phyloP scores from a whole-genome alignment of 495 filamentous ascomycete species.

The Trypethelium eluteriae region DNA sequence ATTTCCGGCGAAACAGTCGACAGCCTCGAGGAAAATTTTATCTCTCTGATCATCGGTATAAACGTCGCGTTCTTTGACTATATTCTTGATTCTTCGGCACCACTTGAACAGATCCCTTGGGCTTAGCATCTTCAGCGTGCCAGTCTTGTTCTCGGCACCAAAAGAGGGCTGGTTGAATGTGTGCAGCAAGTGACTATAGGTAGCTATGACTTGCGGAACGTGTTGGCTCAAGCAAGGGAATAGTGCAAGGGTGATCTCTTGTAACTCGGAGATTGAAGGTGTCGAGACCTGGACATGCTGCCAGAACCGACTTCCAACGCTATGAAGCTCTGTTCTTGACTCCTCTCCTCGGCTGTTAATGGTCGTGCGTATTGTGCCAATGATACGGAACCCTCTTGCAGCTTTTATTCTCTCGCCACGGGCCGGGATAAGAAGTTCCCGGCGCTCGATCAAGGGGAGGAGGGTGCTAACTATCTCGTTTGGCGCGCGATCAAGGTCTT shows the following conservation, averaged over 20 bases:
- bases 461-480: slow-evolving; percentile 88
- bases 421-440: slow-evolving; percentile 78
- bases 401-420: slow-evolving; percentile 79
- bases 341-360: slow-evolving; percentile 65
- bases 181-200: slow-evolving; percentile 60
- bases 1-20: slow-evolving; percentile 79
- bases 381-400: slow-evolving; percentile 73
- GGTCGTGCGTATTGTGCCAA: slow-evolving; percentile 79
- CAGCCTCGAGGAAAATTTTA: slow-evolving; percentile 80
- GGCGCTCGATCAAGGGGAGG: slow-evolving; percentile 78
- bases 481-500: slow-evolving; percentile 94
- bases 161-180: slow-evolving; percentile 46
- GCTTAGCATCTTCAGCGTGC: slow-evolving; percentile 53
- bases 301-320: slow-evolving; percentile 81
- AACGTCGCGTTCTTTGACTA: slow-evolving; percentile 49
- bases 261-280: slow-evolving; percentile 62
- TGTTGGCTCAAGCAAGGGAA: slow-evolving; percentile 64
- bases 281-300: slow-evolving; percentile 59
- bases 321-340: slow-evolving; percentile 43
- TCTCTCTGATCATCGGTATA: slow-evolving; percentile 72
- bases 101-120: slow-evolving; percentile 85
- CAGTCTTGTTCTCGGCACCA: slow-evolving; percentile 47
- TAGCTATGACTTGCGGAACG: slow-evolving; percentile 60
- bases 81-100: slow-evolving; percentile 61
- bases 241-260: slow-evolving; percentile 58